Evolutionary conservation across 2,329 filamentous ascomycete genomes (phyloP).

Genomic region (Clonostachys byssicola): DNA sequence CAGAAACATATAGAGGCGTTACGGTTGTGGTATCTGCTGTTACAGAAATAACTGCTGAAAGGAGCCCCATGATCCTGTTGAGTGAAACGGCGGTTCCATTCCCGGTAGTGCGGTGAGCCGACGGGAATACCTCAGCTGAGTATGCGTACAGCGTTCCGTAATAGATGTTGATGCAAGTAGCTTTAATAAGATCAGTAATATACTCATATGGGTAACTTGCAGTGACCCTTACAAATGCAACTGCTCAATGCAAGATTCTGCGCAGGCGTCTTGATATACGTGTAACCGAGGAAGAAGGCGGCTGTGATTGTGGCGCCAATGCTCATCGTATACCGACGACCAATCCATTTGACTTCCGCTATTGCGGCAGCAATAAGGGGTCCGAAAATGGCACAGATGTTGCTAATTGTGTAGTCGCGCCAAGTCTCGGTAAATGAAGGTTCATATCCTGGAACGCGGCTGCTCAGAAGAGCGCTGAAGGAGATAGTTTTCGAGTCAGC

Average conservation of each 20-base stretch:
- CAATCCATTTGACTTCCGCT: slow-evolving; percentile 48
- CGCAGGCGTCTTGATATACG: slow-evolving; percentile 50
- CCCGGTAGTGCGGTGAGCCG: slow-evolving; percentile 53
- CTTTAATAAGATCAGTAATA: neutral
- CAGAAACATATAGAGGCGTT: slow-evolving; percentile 59
- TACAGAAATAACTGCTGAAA: slow-evolving; percentile 29
- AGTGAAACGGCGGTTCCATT: slow-evolving; percentile 34
- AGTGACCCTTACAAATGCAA: slow-evolving; percentile 31
- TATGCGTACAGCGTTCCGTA: slow-evolving; percentile 45
- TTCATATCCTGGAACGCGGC: neutral
- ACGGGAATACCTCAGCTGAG: slow-evolving; percentile 38
- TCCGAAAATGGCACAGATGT: slow-evolving; percentile 58
- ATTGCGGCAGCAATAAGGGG: slow-evolving; percentile 60
- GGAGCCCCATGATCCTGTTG: slow-evolving; percentile 52
- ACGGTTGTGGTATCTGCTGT: slow-evolving; percentile 48
- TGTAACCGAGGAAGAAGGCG: slow-evolving; percentile 67
- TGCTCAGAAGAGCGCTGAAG: too few species aligned
- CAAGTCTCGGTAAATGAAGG: slow-evolving; percentile 36
- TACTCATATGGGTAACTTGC: too few species aligned
- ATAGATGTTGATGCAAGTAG: neutral
- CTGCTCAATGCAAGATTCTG: slow-evolving; percentile 63
- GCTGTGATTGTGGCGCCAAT: slow-evolving; percentile 57
- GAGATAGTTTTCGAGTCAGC: too few species aligned
- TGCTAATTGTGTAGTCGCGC: slow-evolving; percentile 64
- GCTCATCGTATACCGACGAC: slow-evolving; percentile 52